phyloP scores from a whole-genome alignment of 208 protist genomes.

The Leishmania lainsoni region DNA sequence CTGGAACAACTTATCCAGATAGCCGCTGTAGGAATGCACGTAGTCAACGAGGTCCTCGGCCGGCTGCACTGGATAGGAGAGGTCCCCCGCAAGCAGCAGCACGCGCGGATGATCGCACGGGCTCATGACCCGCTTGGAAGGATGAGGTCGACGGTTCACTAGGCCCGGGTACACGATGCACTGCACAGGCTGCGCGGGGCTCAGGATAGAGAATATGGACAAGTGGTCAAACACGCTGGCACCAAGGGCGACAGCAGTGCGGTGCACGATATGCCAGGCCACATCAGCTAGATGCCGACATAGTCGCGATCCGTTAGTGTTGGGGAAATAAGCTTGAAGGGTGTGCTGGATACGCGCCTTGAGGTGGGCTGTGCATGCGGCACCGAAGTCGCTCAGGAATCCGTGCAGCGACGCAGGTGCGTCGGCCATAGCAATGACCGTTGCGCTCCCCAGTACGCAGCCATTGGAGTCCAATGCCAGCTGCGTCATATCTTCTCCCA shows the following conservation, averaged over 20 bases:
- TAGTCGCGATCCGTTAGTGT: background rate
- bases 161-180: conserved; percentile 31
- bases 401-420: background rate
- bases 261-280: conserved; percentile 28
- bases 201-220: conserved; percentile 14
- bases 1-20: conserved; percentile 71
- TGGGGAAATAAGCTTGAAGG: background rate
- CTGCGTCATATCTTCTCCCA: background rate
- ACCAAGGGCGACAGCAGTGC: conserved; percentile 24
- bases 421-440: background rate
- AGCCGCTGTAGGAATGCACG: conserved; percentile 57
- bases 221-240: conserved; percentile 20
- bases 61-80: conserved; percentile 43
- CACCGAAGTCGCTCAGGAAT: conserved; percentile 9
- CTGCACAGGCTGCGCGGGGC: conserved; percentile 11
- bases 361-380: conserved; percentile 20
- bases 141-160: conserved; percentile 18
- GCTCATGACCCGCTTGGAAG: conserved; percentile 34
- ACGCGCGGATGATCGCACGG: conserved; percentile 46
- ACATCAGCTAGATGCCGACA: conserved; percentile 19
- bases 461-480: background rate
- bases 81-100: conserved; percentile 65
- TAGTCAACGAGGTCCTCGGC: conserved; percentile 55
- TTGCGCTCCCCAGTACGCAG: conserved; percentile 7
- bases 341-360: conserved; percentile 2